Evolutionary conservation across 1,284 basidiomycete species (phyloP), one percentile per base, ranked within the genome.

Genomic region (Lentinula novae-zelandiae): DNA sequence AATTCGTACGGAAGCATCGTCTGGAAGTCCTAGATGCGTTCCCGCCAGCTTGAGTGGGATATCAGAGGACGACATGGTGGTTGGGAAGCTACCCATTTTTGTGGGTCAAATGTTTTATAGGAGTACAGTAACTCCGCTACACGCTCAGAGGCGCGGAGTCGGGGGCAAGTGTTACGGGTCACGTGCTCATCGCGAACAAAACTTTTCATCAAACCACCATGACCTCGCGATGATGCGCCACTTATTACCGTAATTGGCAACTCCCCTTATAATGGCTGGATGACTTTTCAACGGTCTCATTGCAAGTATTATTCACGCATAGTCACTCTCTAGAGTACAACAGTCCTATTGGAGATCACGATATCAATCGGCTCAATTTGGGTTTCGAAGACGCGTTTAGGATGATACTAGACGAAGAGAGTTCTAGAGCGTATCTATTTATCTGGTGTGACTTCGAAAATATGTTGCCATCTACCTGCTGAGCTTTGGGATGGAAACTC

Each of bases 21-120:
- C 38, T 42, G 42, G 38, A 40, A 60, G 53, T 7, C 53, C 53
- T 5, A 60, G 38, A 15, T 60, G 53, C 9, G n/a, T 55, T 44
- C 33, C 51, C 12, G 59, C 59, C 2, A 56, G 46, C n/a, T 22
- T 56, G 31, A 44, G 54, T 7, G 40, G 52, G 5, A 36, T 22
- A 34, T 46, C 10, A 54, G 20, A 13, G 38, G 9, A 1, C 7
- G 34, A 54, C 54, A 56, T 56, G 40, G 42, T 56, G 27, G 42
- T 42, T 13, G 51, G 39, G 38, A 34, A n/a, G 12, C 17, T n/a
- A 53, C 15, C 10, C 31, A 8, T 53, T 36, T 2, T 27, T n/a
- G 31, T 5, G n/a, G 44, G 3, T 46, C 17, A 46, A 46, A 12
- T 38, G 36, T 12, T 38, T 38, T 38, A 38, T 38, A 38, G 36